Evolutionary conservation across 495 filamentous ascomycete species (phyloP), one percentile per base, ranked within the genome.

Genomic region (Neurospora hispaniola): DNA sequence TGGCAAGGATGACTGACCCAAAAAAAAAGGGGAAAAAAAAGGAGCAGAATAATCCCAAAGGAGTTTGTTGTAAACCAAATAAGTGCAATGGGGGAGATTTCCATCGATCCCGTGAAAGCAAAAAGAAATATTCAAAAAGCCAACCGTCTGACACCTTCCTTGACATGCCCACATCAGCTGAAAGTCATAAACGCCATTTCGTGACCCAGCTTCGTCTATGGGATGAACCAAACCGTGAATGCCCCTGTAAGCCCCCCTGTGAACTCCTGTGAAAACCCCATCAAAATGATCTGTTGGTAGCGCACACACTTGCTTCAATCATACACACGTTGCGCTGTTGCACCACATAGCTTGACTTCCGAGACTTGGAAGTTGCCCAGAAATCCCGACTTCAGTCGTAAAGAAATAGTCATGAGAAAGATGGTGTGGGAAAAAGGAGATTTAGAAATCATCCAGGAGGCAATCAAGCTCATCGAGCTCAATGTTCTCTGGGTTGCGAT

Each of bases 391-490:
- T 43, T 69, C 39, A 5, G 69, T n/a, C 44, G 66, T 72, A 48
- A 77, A 77, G 70, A 41, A 70, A 72, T 69, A 74, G 70, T 66
- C 54, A 66, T 35, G 54, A 48, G 42, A 73, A 74, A 73, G 23
- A 70, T 43, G 38, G 69, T 54, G 20, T 16, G 31, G 18, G 27
- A 31, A 48, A 41, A 70, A 31, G 40, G 46, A 54, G 6, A 48
- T 86, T 82, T 82, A 92, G 74, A 89, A 92, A 46, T 86, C 88
- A 71, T 89, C 86, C 80, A 99, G 88, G 83, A 98, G 87, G 72
- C 94, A 90, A 79, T 99, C 96, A 3, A 99, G 87, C 85, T 99
- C 96, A 66, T 96, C 92, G 42, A 99, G 86, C 81, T 93, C 93
- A 70, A 99, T 89, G 71, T 88, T 93, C 82, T 98, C 96, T 1